phyloP scores from a whole-genome alignment of 495 filamentous ascomycete species.

The Clavariopsis aquatica region DNA sequence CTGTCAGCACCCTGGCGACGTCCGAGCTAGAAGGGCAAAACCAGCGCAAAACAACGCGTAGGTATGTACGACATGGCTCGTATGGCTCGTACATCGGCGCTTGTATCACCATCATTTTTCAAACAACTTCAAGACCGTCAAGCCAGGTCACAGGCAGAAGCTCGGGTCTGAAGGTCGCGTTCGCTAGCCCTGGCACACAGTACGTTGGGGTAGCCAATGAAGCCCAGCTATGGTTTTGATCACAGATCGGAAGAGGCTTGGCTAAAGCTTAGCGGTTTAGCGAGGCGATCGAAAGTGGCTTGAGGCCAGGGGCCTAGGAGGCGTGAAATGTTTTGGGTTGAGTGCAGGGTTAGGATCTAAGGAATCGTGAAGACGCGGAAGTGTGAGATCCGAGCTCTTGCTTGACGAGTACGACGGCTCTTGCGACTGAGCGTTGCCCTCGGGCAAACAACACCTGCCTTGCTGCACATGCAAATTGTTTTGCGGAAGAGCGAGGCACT shows the following conservation, averaged over 20 bases:
- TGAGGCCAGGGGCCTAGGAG: no score
- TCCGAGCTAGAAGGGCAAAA: background rate
- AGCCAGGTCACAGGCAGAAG: background rate
- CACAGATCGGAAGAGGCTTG: background rate
- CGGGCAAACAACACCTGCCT: no score
- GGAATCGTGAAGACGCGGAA: no score
- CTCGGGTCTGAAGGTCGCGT: background rate
- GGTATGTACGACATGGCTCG: background rate
- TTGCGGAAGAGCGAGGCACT: no score
- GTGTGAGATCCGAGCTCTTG: no score
- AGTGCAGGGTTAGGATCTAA: no score
- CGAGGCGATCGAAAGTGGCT: background rate
- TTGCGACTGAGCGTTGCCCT: no score
- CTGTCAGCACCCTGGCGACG: background rate
- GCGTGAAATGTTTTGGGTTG: no score
- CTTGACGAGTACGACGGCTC: no score
- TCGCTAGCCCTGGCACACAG: background rate
- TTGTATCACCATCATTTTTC: background rate
- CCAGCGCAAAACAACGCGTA: background rate
- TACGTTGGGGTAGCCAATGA: background rate
- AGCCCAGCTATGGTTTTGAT: background rate
- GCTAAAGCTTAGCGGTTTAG: conserved; percentile 4
- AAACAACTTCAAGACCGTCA: background rate
- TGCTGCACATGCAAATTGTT: no score
- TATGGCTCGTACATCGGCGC: no score